These are phyloP conservation scores for Diospyros kaki DNA, from an alignment of 148 eudicot genomes.

Conservation along the genomic window DNA sequence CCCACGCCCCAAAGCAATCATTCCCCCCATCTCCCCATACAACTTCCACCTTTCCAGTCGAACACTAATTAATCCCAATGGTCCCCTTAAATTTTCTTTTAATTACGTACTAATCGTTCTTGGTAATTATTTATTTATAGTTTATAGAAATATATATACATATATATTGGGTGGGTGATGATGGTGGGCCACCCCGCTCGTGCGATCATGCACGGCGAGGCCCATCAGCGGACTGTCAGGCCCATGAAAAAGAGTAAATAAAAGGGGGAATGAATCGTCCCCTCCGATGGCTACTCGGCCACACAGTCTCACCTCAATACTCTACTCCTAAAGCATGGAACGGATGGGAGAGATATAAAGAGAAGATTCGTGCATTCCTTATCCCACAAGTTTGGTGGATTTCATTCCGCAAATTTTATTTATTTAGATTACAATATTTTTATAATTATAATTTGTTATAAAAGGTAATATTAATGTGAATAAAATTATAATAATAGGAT, in stretches of 20 bases:
- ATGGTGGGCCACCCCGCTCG: slow-evolving; percentile 32
- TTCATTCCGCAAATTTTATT: too few relatives aligned
- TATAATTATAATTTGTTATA: too few relatives aligned
- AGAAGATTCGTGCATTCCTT: too few relatives aligned
- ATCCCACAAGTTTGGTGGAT: too few relatives aligned
- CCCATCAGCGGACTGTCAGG: slow-evolving; percentile 23
- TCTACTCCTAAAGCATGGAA: neutral
- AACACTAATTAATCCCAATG: slow-evolving; percentile 3
- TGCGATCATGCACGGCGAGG: slow-evolving; percentile 40
- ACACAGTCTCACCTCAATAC: neutral
- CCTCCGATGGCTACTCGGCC: slow-evolving; percentile 19
- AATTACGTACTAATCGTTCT: too few relatives aligned
- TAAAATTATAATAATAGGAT: too few relatives aligned
- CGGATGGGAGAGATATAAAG: too few relatives aligned
- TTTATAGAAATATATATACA: neutral
- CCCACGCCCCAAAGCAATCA: slow-evolving; percentile 32
- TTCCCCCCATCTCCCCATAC: slow-evolving; percentile 26
- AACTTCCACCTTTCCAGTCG: neutral
- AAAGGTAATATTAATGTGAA: too few relatives aligned
- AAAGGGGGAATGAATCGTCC: slow-evolving; percentile 7
- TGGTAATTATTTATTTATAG: slow-evolving; percentile 10
- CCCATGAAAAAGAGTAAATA: slow-evolving; percentile 17
- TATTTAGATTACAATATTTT: too few relatives aligned
- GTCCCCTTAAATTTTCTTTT: neutral
- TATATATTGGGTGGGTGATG: neutral